These are phyloP conservation scores for Annulohypoxylon truncatum DNA, from an alignment of 2,329 filamentous ascomycete species.

Conservation along the genomic window DNA sequence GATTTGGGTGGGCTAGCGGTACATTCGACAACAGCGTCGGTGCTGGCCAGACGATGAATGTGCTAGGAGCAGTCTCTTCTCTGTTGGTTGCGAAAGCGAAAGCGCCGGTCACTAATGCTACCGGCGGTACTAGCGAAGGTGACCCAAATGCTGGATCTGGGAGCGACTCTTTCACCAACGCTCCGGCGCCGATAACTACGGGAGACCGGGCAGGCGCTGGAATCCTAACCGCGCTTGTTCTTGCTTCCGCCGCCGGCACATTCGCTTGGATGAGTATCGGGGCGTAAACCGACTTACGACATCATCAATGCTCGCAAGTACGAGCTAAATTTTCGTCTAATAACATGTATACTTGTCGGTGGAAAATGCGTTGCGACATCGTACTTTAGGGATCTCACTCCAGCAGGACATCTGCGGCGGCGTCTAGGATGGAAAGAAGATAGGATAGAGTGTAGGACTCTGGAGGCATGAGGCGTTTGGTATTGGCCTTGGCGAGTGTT, in stretches of 20 bases:
- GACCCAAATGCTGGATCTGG: conserved; percentile 56
- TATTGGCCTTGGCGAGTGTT: conserved; percentile 1
- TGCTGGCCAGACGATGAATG: conserved; percentile 71
- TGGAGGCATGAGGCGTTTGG: conserved; percentile 27
- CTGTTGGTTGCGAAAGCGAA: conserved; percentile 59
- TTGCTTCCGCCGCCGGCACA: conserved; percentile 54
- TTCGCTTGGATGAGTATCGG: conserved; percentile 64
- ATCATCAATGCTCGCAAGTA: background rate
- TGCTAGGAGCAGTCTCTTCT: conserved; percentile 65
- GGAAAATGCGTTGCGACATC: background rate
- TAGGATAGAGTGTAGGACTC: conserved; percentile 15
- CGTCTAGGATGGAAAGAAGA: conserved; percentile 31
- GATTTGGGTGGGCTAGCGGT: conserved; percentile 59
- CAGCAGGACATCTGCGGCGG: conserved; percentile 19
- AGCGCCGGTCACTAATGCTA: conserved; percentile 57
- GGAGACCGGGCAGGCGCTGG: conserved; percentile 61
- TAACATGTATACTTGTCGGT: background rate
- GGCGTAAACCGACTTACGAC: conserved; percentile 37
- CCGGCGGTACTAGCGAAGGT: conserved; percentile 64
- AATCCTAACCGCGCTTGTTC: conserved; percentile 60
- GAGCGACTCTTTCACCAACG: conserved; percentile 51
- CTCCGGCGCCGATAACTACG: conserved; percentile 54
- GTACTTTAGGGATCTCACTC: background rate
- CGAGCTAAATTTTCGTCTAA: background rate
- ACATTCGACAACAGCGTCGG: conserved; percentile 65